These are phyloP conservation scores for Persicaria maculosa DNA, from an alignment of 148 eudicot species.

Conservation along the genomic window DNA sequence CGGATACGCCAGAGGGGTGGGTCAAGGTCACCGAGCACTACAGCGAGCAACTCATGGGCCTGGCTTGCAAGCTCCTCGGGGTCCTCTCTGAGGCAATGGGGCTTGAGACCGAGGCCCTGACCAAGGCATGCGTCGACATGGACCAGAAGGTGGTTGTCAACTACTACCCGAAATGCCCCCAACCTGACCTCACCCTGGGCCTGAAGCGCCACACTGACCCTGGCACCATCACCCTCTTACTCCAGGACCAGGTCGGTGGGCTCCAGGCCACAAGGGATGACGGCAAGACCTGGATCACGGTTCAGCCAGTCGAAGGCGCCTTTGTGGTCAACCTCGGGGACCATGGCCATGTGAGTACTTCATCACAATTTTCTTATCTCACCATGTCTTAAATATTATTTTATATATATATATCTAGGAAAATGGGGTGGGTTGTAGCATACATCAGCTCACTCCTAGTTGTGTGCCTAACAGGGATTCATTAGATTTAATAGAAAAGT, in stretches of 20 bases:
- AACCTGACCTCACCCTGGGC: conserved; percentile 92
- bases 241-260: conserved; percentile 91
- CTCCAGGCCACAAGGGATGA: conserved; percentile 90
- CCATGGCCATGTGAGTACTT: conserved; percentile 74
- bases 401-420: background rate
- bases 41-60: conserved; percentile 60
- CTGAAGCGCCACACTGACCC: conserved; percentile 96
- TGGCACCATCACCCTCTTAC: conserved; percentile 76
- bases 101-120: conserved; percentile 63
- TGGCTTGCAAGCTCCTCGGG: conserved; percentile 75
- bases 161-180: conserved; percentile 86
- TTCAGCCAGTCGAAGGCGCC: conserved; percentile 81
- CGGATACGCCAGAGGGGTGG: conserved; percentile 92
- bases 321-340: conserved; percentile 92
- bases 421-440: no score
- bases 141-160: conserved; percentile 90
- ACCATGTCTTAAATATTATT: background rate
- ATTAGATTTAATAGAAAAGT: no score
- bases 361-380: background rate
- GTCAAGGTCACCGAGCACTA: conserved; percentile 49
- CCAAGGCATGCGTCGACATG: conserved; percentile 89
- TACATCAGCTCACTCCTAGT: no score
- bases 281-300: conserved; percentile 93
- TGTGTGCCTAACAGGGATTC: no score
- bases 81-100: conserved; percentile 91